Conservation (phyloP, 176 grass and related monocot species). For the Ensete glaucum region DNA sequence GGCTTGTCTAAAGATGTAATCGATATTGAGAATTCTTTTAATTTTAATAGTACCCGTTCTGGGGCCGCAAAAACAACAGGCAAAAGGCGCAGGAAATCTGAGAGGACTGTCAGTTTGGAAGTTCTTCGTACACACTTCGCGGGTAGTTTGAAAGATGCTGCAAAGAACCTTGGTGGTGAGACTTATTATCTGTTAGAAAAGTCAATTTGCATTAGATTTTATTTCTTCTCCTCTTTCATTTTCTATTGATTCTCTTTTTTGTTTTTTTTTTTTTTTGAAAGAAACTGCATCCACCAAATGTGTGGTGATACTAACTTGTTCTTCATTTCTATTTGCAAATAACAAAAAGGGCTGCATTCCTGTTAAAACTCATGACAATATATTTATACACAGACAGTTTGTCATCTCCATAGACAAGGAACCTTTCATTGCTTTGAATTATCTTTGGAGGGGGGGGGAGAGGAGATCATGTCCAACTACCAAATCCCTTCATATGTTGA, state of each 20-base stretch:
- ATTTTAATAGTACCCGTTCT: slow-evolving; percentile 22
- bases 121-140: slow-evolving; percentile 83
- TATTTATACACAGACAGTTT: no score
- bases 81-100: slow-evolving; percentile 63
- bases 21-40: slow-evolving; percentile 5
- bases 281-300: not conserved
- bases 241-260: not conserved
- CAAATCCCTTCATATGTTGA: no score
- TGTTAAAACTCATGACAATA: no score
- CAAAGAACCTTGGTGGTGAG: slow-evolving; percentile 85
- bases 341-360: no score
- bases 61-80: slow-evolving; percentile 27
- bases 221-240: slow-evolving; percentile 26
- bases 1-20: slow-evolving; percentile 18
- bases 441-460: no score
- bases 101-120: slow-evolving; percentile 80
- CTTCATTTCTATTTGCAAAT: no score
- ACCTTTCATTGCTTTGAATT: no score
- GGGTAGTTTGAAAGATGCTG: slow-evolving; percentile 94
- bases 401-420: no score
- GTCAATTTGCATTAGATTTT: slow-evolving; percentile 20
- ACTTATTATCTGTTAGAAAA: slow-evolving; percentile 15
- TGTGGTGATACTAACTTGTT: no score
- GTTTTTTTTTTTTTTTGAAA: not conserved
- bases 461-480: no score